These are phyloP conservation scores for Coccomyxa subellipsoidea DNA, from an alignment of 163 green algal genomes.

Conservation along the genomic window DNA sequence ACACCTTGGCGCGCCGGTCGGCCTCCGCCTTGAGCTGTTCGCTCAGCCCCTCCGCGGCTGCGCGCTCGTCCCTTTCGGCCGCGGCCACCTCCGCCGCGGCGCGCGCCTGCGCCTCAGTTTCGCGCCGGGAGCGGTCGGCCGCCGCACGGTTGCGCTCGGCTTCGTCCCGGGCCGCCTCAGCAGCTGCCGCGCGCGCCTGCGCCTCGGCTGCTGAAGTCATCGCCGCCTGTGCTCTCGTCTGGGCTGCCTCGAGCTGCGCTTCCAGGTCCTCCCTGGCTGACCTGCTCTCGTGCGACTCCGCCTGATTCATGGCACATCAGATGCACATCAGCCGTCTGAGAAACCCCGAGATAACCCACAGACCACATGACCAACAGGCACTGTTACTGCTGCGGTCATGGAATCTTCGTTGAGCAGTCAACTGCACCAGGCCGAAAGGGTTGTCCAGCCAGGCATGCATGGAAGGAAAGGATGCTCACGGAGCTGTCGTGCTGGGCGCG, in stretches of 20 bases:
- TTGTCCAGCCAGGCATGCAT: too few species aligned
- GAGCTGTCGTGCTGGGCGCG: neutral
- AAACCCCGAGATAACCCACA: neutral
- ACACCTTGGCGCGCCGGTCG: constrained; percentile 20
- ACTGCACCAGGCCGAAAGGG: neutral
- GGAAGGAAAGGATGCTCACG: neutral
- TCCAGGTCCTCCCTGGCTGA: constrained; percentile 10
- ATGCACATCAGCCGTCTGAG: neutral
- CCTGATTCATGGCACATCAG: neutral
- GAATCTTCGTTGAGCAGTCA: neutral
- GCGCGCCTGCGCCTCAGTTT: constrained; percentile 9
- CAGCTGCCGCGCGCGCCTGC: neutral
- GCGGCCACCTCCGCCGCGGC: constrained; percentile 18
- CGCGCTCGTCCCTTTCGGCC: constrained; percentile 20
- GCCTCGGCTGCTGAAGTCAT: neutral
- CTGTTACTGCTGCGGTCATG: neutral
- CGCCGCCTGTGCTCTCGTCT: neutral
- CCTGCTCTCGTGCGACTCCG: neutral
- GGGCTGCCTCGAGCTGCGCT: neutral
- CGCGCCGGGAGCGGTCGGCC: constrained; percentile 5
- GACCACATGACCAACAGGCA: neutral
- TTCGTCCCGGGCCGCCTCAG: neutral
- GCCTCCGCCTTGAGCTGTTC: constrained; percentile 24
- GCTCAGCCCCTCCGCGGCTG: constrained; percentile 26
- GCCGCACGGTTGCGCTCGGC: neutral